phyloP scores from a whole-genome alignment of 306 rosid genomes.

The Astragalus glycyphyllos region DNA sequence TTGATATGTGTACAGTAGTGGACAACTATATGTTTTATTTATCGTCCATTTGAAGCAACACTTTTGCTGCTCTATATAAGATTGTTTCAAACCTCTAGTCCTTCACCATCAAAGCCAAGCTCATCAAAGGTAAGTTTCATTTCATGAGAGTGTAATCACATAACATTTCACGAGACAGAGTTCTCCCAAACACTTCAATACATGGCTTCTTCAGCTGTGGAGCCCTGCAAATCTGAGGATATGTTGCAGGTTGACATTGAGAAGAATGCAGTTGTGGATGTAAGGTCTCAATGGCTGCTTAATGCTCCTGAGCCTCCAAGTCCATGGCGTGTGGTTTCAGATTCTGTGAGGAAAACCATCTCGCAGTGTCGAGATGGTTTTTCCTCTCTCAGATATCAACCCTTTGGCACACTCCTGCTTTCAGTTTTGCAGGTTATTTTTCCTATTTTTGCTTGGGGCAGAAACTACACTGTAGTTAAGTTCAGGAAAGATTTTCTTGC shows the following conservation, averaged over 20 bases:
- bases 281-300: constrained; percentile 53
- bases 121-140: constrained; percentile 24
- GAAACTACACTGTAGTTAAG: constrained; percentile 43
- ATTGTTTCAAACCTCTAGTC: not conserved
- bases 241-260: constrained; percentile 41
- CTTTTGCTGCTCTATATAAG: constrained; percentile 43
- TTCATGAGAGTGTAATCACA: constrained; percentile 40
- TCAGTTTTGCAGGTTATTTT: constrained; percentile 43
- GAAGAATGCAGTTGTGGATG: constrained; percentile 23
- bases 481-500: constrained; percentile 57
- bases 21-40: constrained; percentile 8
- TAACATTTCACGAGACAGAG: constrained; percentile 30
- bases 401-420: constrained; percentile 18
- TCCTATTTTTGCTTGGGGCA: constrained; percentile 55
- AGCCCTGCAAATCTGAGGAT: constrained; percentile 28
- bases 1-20: not conserved
- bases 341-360: constrained; percentile 34
- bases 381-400: constrained; percentile 35
- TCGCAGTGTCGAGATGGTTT: constrained; percentile 16
- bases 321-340: constrained; percentile 32
- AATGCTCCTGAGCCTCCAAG: constrained; percentile 57
- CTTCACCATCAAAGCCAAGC: constrained; percentile 25
- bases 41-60: constrained; percentile 1
- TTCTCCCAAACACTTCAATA: constrained; percentile 61
- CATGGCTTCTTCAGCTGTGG: constrained; percentile 46